Percentiles rank a stretch among this genome's conserved stretches.
These are phyloP conservation scores for Knoxia roxburghii DNA, from an alignment of 257 asterid species.

Conservation along the genomic window DNA sequence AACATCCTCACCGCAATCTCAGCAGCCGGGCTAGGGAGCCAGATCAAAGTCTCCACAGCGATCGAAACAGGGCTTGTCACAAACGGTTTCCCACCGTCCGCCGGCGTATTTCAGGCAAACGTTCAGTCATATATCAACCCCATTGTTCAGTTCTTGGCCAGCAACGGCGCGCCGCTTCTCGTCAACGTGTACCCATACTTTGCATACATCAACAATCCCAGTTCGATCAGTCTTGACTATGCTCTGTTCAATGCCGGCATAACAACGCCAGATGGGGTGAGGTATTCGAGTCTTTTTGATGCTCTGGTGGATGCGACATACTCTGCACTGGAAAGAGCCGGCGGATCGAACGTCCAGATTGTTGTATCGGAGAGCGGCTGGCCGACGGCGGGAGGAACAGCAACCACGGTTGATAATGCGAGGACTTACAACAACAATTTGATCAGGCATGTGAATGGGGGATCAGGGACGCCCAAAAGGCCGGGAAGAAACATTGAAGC, in stretches of 20 bases:
- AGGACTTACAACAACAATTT: conserved; percentile 24
- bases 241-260: conserved; percentile 27
- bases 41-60: conserved; percentile 33
- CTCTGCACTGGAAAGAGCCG: conserved; percentile 26
- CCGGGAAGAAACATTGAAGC: conserved; percentile 27
- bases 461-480: conserved; percentile 27
- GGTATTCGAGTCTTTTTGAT: conserved; percentile 26
- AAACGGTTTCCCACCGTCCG: conserved; percentile 24
- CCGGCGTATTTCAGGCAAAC: conserved; percentile 18
- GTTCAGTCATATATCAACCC: conserved; percentile 20
- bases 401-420: conserved; percentile 21
- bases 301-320: conserved; percentile 35
- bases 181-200: conserved; percentile 31
- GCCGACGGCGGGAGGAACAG: conserved; percentile 33
- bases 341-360: conserved; percentile 25
- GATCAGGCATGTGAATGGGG: conserved; percentile 16
- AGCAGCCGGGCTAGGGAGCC: conserved; percentile 18
- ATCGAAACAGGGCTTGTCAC: conserved; percentile 29
- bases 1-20: conserved; percentile 27
- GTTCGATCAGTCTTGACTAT: conserved; percentile 14
- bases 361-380: conserved; percentile 45
- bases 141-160: conserved; percentile 22
- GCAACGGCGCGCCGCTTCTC: conserved; percentile 18
- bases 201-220: conserved; percentile 7
- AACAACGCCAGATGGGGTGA: conserved; percentile 20